Percentiles rank a stretch among this genome's conserved stretches.
These are phyloP conservation scores for Dactylis glomerata DNA, from an alignment of 176 grass and related monocot species.

Conservation along the genomic window DNA sequence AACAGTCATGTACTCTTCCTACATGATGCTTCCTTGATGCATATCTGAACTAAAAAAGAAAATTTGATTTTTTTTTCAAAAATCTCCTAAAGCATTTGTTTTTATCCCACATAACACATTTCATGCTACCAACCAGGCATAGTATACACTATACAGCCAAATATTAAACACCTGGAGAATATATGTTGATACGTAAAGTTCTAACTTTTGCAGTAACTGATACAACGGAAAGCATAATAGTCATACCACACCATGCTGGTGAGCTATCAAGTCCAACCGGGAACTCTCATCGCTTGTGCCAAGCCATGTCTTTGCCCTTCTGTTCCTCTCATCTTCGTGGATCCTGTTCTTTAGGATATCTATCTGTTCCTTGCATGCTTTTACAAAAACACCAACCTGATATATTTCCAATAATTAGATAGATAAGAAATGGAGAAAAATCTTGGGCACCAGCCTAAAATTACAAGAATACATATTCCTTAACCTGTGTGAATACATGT, in stretches of 20 bases:
- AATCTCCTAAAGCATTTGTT: background rate
- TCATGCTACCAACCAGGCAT: background rate
- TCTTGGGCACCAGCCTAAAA: background rate
- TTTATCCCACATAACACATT: conserved; percentile 4
- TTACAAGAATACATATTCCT: background rate
- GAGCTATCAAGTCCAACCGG: conserved; percentile 84
- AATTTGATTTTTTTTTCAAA: background rate
- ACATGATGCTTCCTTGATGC: background rate
- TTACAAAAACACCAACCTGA: conserved; percentile 84
- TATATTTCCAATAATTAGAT: conserved; percentile 35
- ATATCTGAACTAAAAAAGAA: background rate
- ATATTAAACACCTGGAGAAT: background rate
- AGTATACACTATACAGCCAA: background rate
- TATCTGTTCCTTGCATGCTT: conserved; percentile 97
- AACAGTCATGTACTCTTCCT: background rate
- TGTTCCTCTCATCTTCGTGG: conserved; percentile 55
- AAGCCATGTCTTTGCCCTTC: conserved; percentile 68
- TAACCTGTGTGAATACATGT: background rate
- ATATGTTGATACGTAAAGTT: background rate
- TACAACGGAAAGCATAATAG: conserved; percentile 25
- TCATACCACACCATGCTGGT: conserved; percentile 95
- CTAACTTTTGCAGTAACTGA: conserved; percentile 1
- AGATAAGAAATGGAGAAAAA: background rate
- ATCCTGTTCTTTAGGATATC: conserved; percentile 95
- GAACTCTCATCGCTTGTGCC: conserved; percentile 53